Evolutionary conservation across 2,329 filamentous ascomycete genomes (phyloP).

Genomic region (Polychaeton citri): DNA sequence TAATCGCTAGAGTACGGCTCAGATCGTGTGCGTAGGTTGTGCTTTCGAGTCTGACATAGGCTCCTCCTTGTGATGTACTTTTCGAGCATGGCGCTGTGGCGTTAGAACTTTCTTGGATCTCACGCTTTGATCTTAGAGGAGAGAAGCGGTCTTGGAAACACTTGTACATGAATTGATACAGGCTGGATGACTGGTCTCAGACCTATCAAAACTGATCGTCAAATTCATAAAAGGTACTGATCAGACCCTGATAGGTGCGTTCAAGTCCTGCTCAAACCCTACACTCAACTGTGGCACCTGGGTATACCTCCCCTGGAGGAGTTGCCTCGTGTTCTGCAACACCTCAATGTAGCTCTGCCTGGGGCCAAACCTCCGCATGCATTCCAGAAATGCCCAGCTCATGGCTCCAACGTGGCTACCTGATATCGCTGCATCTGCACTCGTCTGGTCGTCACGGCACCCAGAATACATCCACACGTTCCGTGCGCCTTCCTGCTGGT

Average conservation of each 20-base stretch:
- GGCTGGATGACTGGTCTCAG: no score
- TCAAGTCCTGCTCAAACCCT: conserved; percentile 28
- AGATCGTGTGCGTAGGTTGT: no score
- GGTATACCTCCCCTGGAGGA: conserved; percentile 27
- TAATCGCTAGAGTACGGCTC: no score
- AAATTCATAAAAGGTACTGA: no score
- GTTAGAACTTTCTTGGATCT: no score
- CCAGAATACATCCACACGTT: conserved; percentile 39
- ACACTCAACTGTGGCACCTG: conserved; percentile 33
- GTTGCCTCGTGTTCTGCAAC: conserved; percentile 25
- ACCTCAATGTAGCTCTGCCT: conserved; percentile 29
- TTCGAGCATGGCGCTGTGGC: no score
- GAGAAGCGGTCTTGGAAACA: no score
- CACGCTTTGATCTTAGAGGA: no score
- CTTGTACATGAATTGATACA: no score
- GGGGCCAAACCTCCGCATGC: conserved; percentile 23
- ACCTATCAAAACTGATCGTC: no score
- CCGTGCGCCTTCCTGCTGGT: conserved; percentile 29
- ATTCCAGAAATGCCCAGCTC: conserved; percentile 35
- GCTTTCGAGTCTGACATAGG: no score
- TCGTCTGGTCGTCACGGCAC: conserved; percentile 39
- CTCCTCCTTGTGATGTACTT: no score
- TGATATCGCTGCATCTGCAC: conserved; percentile 34
- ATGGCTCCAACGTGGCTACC: conserved; percentile 33
- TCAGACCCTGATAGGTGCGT: background rate